Evolutionary conservation across 1,139 yeast species (phyloP).

Genomic region (Pichia cactophila): DNA sequence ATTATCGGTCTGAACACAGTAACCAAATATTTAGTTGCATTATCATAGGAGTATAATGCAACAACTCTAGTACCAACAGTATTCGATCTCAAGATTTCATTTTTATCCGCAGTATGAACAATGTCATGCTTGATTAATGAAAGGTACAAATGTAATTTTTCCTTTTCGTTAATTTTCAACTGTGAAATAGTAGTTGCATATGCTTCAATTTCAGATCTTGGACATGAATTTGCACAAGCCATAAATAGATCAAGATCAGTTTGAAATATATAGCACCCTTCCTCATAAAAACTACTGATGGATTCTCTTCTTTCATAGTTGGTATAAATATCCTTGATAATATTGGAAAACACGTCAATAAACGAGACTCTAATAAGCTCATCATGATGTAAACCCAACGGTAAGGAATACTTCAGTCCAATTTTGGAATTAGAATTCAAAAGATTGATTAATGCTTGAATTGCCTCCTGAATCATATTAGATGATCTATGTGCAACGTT

Average conservation of each 20-base stretch:
- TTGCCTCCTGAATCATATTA: slow-evolving; percentile 56
- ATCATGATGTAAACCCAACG: slow-evolving; percentile 71
- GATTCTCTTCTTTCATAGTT: slow-evolving; percentile 20
- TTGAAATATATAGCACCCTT: slow-evolving; percentile 16
- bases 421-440: slow-evolving; percentile 68
- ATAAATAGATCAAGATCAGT: slow-evolving; percentile 19
- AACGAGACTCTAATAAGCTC: slow-evolving; percentile 60
- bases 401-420: slow-evolving; percentile 69
- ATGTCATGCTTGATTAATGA: slow-evolving; percentile 60
- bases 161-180: slow-evolving; percentile 48
- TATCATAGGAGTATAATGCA: slow-evolving; percentile 60
- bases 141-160: slow-evolving; percentile 48
- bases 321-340: slow-evolving; percentile 30
- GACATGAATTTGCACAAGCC: slow-evolving; percentile 36
- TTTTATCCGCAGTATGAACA: slow-evolving; percentile 47
- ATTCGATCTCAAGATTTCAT: slow-evolving; percentile 72
- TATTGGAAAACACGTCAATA: slow-evolving; percentile 68
- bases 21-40: slow-evolving; percentile 55
- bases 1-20: slow-evolving; percentile 49
- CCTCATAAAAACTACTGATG: slow-evolving; percentile 3
- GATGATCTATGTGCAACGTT: slow-evolving; percentile 42
- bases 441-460: slow-evolving; percentile 59
- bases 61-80: slow-evolving; percentile 75
- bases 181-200: slow-evolving; percentile 64
- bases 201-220: slow-evolving; percentile 65